Conservation (phyloP, 345 rosid species). For the Bretschneidera sinensis region DNA sequence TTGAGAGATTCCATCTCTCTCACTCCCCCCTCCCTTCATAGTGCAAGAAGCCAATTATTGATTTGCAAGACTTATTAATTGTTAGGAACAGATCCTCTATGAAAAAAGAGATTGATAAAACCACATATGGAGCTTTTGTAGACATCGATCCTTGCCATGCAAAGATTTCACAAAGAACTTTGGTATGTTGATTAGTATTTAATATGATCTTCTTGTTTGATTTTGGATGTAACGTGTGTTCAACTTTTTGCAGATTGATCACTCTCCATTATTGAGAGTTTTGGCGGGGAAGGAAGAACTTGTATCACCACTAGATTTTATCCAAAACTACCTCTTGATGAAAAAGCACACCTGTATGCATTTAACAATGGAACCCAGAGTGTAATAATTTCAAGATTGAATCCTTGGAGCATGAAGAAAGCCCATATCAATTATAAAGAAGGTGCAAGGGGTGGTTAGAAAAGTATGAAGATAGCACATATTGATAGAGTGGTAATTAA, state of each 20-base stretch:
- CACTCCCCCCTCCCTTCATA: too few relatives aligned
- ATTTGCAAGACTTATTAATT: too few relatives aligned
- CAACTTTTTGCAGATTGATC: slow-evolving; percentile 36
- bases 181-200: slow-evolving; percentile 42
- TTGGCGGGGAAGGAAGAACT: slow-evolving; percentile 46
- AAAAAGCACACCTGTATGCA: slow-evolving; percentile 29
- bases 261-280: slow-evolving; percentile 48
- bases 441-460: too few relatives aligned
- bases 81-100: too few relatives aligned
- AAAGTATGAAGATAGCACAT: too few relatives aligned
- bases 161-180: slow-evolving; percentile 47
- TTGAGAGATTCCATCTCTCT: too few relatives aligned
- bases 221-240: too few relatives aligned
- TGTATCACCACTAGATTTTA: slow-evolving; percentile 63
- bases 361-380: slow-evolving; percentile 44
- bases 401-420: slow-evolving; percentile 63
- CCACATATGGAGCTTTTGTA: slow-evolving; percentile 35
- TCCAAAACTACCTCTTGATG: slow-evolving; percentile 39
- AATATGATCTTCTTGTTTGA: too few relatives aligned
- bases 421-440: too few relatives aligned
- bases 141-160: slow-evolving; percentile 38
- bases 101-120: too few relatives aligned
- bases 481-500: too few relatives aligned
- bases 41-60: slow-evolving; percentile 9
- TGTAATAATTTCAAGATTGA: slow-evolving; percentile 33